These are phyloP conservation scores for Myrica gale DNA, from an alignment of 306 rosid genomes.

Conservation along the genomic window DNA sequence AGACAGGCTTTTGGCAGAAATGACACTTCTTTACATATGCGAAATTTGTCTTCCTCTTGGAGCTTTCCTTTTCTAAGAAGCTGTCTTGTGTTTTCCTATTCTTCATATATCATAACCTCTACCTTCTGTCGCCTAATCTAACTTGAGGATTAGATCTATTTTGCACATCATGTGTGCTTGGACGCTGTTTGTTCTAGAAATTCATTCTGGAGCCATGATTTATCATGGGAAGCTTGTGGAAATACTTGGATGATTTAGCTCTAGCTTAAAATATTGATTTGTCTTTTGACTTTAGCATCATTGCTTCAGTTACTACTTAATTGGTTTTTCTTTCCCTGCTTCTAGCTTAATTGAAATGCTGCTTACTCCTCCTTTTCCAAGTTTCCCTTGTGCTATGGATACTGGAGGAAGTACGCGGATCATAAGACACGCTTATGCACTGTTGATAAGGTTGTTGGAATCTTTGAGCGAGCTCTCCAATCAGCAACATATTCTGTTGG, in stretches of 20 bases:
- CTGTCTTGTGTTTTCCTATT: not conserved
- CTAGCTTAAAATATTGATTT: conserved; percentile 6
- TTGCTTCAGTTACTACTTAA: not conserved
- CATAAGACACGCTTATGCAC: conserved; percentile 55
- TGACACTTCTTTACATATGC: not conserved
- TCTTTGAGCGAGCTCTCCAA: conserved; percentile 71
- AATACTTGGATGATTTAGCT: not conserved
- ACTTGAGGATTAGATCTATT: not conserved
- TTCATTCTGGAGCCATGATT: not conserved
- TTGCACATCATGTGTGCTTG: not conserved
- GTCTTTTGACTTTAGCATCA: conserved; percentile 12
- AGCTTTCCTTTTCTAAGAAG: not conserved
- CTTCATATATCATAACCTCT: too few species aligned
- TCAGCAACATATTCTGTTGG: conserved; percentile 66
- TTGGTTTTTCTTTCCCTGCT: not conserved
- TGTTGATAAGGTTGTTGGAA: conserved; percentile 64
- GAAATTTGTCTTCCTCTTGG: not conserved
- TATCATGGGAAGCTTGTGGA: not conserved
- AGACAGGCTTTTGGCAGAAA: not conserved
- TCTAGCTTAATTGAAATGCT: conserved; percentile 20
- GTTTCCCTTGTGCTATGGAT: conserved; percentile 86
- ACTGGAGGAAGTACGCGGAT: conserved; percentile 77
- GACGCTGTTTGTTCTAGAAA: not conserved
- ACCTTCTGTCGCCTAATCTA: not conserved
- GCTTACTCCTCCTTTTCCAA: conserved; percentile 58